Conservation (phyloP, 331 rosid species). For the Dryas integrifolia region DNA sequence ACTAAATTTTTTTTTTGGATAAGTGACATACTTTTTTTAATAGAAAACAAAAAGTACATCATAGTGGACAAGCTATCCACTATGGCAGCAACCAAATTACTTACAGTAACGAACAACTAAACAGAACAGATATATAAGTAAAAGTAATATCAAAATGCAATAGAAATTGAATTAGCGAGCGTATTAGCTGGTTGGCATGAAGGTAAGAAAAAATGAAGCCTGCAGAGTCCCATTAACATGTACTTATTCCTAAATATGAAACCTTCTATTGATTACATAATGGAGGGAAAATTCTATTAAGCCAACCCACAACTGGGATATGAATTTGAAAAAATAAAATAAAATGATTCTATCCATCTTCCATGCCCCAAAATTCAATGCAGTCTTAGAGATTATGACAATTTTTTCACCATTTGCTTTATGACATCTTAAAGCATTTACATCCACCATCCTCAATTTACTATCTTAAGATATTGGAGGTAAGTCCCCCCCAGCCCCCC, state of each 20-base stretch:
- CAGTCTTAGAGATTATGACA: not conserved
- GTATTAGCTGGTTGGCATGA: not conserved
- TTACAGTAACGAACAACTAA: no score
- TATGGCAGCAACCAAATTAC: no score
- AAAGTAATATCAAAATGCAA: no score
- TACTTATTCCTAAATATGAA: not conserved
- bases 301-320: not conserved
- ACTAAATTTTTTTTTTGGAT: not conserved
- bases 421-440: not conserved
- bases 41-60: no score
- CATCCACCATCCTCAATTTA: not conserved
- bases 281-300: not conserved
- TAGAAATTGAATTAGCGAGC: not conserved
- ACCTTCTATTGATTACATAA: not conserved
- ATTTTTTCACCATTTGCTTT: not conserved
- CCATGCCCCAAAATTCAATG: not conserved
- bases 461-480: not conserved
- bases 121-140: no score
- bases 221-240: not conserved
- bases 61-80: no score
- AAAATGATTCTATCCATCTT: not conserved
- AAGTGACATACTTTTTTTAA: no score
- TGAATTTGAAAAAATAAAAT: not conserved
- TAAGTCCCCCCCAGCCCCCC: not conserved
- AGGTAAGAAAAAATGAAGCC: not conserved